Base-by-base conservation (phyloP, 768 basidiomycete genomes). In the Phallus indusiatus region DNA sequence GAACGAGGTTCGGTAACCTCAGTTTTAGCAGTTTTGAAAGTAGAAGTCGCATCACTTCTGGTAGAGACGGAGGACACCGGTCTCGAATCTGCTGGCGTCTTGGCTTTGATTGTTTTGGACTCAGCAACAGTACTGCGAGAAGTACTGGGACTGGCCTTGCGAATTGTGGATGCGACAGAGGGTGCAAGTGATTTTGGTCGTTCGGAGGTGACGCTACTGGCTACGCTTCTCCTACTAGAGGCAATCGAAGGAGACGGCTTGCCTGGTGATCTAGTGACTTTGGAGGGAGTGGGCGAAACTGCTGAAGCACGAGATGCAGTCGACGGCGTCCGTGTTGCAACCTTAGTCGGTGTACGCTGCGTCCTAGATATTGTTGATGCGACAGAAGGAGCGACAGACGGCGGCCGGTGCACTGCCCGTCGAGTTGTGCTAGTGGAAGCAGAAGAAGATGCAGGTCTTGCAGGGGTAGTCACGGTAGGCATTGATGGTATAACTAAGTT, bases 21-120 rank as follows among this genome's bases (percentile, higher is more conserved):
- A 67, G 74, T 54, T 66, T 72, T 66, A 63, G 79, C 76, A 2
- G 78, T 79, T 60, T 74, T 75, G 67, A 78, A 82, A 2, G 76
- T 73, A 3, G 72, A 70, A 10, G 73, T 73, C 21, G 63, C 69
- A 21, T 75, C 75, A 60, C 75, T 76, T 6, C 67, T 69, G 14
- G 66, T 71, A 24, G 69, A 70, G 24, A 67, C 53, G 10, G 62
- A 55, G 10, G 67, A 67, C 12, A 56, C 61, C 18, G 68, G 68
- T 20, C 68, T 56, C 11, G 67, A 62, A 24, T 62, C 53, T n/a
- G 53, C 59, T 6, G 73, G 68, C 1, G 68, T 72, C 37, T 50
- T 57, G 7, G 33, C 1, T 8, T 24, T 59, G n/a, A 21, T 33
- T 16, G 62, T 21, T 18, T 36, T 50, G 9, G 62, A 17, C 21